phyloP scores from a whole-genome alignment of 1,284 basidiomycete species.

The Naganishia sp. region DNA sequence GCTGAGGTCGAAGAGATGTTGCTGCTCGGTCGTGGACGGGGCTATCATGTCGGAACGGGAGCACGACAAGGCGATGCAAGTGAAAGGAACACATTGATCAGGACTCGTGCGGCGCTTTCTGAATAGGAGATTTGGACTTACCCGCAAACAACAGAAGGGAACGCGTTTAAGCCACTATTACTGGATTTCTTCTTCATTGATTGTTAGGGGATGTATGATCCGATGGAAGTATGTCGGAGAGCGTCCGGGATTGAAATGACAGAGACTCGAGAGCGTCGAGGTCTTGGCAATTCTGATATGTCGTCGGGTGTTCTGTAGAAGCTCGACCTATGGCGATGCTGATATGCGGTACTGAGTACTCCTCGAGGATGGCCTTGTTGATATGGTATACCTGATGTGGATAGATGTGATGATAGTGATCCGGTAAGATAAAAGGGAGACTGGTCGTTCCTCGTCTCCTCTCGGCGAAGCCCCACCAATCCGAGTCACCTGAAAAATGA shows the following conservation, averaged over 20 bases:
- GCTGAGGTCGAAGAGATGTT: constrained; percentile 28
- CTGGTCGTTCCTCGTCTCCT: too few species aligned
- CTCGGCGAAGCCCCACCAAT: too few species aligned
- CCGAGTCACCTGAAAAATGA: too few species aligned
- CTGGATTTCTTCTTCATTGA: constrained; percentile 36
- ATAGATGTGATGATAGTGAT: too few species aligned
- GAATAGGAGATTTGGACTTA: neutral
- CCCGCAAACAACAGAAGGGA: constrained; percentile 28
- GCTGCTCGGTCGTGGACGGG: constrained; percentile 26
- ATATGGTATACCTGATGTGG: too few species aligned
- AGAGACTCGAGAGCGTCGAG: neutral
- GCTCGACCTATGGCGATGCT: neutral
- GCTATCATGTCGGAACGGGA: constrained; percentile 11
- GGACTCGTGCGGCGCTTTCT: neutral
- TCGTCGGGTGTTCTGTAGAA: neutral
- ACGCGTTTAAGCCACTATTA: constrained; percentile 34
- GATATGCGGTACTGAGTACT: neutral
- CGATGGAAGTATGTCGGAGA: constrained; percentile 15
- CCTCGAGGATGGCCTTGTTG: too few species aligned
- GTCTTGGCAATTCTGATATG: neutral
- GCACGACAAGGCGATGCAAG: neutral
- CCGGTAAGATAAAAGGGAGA: too few species aligned
- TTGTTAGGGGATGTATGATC: constrained; percentile 8
- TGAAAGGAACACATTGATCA: constrained; percentile 3
- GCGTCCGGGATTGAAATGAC: neutral